A percentile compares a stretch with the other conserved stretches of the same genome.
phyloP scores from a whole-genome alignment of 306 rosid species.

The cucumber (Cucumis sativus) region DNA sequence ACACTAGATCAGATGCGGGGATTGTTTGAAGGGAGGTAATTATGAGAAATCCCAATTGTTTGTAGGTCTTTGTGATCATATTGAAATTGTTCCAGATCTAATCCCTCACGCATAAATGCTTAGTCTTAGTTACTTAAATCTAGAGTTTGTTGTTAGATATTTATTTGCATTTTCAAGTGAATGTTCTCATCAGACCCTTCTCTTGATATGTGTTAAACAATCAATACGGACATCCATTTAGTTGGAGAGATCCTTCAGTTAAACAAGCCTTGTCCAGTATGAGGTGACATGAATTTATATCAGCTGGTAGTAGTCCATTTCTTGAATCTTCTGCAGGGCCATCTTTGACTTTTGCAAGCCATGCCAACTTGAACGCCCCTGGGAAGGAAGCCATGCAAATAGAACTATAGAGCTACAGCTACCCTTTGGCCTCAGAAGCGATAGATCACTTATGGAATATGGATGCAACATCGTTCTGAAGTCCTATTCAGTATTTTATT shows the following conservation, averaged over 20 bases:
- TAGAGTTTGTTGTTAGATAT: slow-evolving; percentile 5
- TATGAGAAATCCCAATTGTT: background rate
- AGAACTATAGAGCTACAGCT: background rate
- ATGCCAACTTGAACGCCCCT: background rate
- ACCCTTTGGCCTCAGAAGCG: background rate
- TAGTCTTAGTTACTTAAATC: background rate
- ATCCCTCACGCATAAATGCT: background rate
- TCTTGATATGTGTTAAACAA: slow-evolving; percentile 1
- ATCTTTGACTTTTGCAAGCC: background rate
- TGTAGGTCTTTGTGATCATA: background rate
- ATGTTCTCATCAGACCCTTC: background rate
- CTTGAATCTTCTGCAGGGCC: background rate
- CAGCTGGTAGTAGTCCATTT: background rate
- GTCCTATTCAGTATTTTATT: background rate
- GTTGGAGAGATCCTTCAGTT: background rate
- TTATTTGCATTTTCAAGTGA: slow-evolving; percentile 2
- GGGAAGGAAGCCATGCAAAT: background rate
- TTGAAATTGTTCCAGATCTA: background rate
- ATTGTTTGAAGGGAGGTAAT: slow-evolving; percentile 4
- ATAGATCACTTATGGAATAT: background rate
- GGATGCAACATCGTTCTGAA: background rate
- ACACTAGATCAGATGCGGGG: slow-evolving; percentile 1
- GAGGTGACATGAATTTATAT: background rate
- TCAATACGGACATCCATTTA: background rate
- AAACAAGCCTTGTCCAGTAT: background rate